phyloP scores from a whole-genome alignment of 1,284 basidiomycete genomes.

The Leccinum pallidistipes region DNA sequence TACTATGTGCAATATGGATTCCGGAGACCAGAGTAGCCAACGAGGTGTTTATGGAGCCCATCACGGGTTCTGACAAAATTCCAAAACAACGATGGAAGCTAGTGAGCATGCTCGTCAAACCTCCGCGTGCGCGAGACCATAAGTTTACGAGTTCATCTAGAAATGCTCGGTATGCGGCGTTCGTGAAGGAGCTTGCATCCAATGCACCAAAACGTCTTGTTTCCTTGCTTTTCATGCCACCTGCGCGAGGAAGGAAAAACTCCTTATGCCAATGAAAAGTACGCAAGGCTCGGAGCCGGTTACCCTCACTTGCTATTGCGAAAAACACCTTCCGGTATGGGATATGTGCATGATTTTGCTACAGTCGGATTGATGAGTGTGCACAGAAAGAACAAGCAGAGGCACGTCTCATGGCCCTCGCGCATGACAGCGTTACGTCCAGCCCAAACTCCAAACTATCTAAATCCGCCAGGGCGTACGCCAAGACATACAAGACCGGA shows the following conservation, averaged over 20 bases:
- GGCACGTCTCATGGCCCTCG: conserved; percentile 55
- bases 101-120: conserved; percentile 46
- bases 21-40: conserved; percentile 95
- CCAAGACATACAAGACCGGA: conserved; percentile 77
- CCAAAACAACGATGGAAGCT: conserved; percentile 94
- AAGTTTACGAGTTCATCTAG: conserved; percentile 37
- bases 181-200: conserved; percentile 90
- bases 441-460: conserved; percentile 47
- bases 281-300: conserved; percentile 70
- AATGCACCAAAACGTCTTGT: conserved; percentile 91
- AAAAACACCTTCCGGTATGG: conserved; percentile 85
- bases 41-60: conserved; percentile 98
- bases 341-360: background rate
- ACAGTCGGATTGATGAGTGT: conserved; percentile 7
- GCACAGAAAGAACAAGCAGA: conserved; percentile 68
- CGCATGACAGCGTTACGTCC: conserved; percentile 44
- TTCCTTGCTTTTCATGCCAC: conserved; percentile 95
- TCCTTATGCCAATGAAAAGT: conserved; percentile 87
- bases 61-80: conserved; percentile 88
- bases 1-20: conserved; percentile 97
- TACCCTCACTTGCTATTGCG: conserved; percentile 78
- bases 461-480: conserved; percentile 78
- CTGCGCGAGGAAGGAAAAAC: conserved; percentile 85
- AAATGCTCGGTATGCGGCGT: conserved; percentile 87
- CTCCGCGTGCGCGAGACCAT: conserved; percentile 1